phyloP scores from a whole-genome alignment of 2,329 filamentous ascomycete genomes.

The Ophiostoma angusticollis region DNA sequence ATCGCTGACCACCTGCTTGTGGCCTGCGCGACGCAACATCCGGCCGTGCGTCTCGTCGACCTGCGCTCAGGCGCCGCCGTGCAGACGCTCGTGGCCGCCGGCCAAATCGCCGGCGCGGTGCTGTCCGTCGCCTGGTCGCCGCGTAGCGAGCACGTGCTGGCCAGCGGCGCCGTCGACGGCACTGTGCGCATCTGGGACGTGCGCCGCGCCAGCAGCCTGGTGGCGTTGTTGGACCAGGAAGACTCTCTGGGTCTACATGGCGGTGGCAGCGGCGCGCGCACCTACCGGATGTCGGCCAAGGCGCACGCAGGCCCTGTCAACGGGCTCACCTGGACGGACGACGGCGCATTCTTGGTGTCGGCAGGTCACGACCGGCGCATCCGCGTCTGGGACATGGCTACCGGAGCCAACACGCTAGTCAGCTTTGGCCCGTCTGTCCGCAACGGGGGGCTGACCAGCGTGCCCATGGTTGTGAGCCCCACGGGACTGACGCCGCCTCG shows the following conservation, averaged over 20 bases:
- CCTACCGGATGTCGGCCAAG: constrained; percentile 35
- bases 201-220: constrained; percentile 59
- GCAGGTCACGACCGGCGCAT: constrained; percentile 75
- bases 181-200: constrained; percentile 80
- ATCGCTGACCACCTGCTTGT: constrained; percentile 64
- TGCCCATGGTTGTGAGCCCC: constrained; percentile 52
- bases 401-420: constrained; percentile 73
- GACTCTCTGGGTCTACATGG: constrained; percentile 57
- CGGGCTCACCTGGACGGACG: constrained; percentile 70
- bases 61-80: constrained; percentile 67
- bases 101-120: constrained; percentile 42
- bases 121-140: constrained; percentile 72
- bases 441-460: constrained; percentile 53
- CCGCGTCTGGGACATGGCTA: constrained; percentile 72
- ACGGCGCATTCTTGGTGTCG: constrained; percentile 63
- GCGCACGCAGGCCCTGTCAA: constrained; percentile 79
- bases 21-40: constrained; percentile 78
- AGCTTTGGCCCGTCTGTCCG: constrained; percentile 75
- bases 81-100: constrained; percentile 57
- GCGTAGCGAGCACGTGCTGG: constrained; percentile 62
- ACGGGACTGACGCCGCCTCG: constrained; percentile 39
- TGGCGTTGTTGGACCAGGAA: constrained; percentile 73
- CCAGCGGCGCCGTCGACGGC: constrained; percentile 75
- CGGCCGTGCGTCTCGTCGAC: constrained; percentile 73
- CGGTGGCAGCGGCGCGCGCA: constrained; percentile 19